These are phyloP conservation scores for Suillus paluster DNA, from an alignment of 768 basidiomycete genomes.

Conservation along the genomic window DNA sequence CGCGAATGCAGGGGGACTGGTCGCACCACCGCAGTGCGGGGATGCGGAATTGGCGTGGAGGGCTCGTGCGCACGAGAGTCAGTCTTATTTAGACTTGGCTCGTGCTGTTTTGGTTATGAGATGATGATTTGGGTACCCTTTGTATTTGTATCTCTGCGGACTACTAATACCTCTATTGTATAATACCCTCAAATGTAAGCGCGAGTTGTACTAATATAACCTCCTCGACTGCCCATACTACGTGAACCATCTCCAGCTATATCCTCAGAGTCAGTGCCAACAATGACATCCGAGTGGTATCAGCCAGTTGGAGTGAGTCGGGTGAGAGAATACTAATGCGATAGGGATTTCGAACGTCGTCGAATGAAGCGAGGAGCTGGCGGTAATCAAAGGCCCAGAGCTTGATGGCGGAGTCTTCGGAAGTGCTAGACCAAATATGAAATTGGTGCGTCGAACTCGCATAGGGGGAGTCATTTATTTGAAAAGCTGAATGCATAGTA, in stretches of 20 bases:
- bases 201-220: neutral
- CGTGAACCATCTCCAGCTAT: no score
- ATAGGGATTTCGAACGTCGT: neutral
- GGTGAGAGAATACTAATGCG: neutral
- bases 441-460: no score
- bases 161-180: neutral
- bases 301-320: neutral
- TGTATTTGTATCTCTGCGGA: neutral
- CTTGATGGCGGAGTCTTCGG: no score
- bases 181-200: neutral
- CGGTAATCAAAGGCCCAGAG: neutral
- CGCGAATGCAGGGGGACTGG: slow-evolving; percentile 89
- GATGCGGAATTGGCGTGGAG: slow-evolving; percentile 89
- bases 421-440: neutral
- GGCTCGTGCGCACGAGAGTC: slow-evolving; percentile 77
- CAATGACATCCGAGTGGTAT: neutral
- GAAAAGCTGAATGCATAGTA: no score
- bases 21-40: slow-evolving; percentile 81
- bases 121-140: neutral
- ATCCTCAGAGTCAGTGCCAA: no score
- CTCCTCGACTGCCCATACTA: no score
- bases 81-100: slow-evolving; percentile 63
- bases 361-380: neutral
- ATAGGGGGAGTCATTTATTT: no score
- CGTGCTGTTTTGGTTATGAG: neutral